phyloP scores from a whole-genome alignment of 1,139 yeast species.

The Candida sp. region DNA sequence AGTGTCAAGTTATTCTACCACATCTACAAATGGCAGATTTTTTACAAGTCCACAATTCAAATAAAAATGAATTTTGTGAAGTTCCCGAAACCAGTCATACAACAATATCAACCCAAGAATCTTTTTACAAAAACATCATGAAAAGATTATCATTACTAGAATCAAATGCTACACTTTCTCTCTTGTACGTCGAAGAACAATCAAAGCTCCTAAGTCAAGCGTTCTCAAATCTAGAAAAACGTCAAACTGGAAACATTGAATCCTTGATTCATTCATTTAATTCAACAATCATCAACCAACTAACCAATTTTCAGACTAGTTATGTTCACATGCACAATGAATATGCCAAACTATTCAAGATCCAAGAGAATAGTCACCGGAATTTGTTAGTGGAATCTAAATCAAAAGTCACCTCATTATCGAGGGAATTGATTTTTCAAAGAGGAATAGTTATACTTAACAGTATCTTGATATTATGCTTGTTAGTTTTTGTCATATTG shows the following conservation, averaged over 20 bases:
- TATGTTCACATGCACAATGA: constrained; percentile 21
- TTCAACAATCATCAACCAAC: constrained; percentile 49
- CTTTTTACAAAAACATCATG: constrained; percentile 83
- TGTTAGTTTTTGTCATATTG: constrained; percentile 56
- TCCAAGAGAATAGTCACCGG: constrained; percentile 22
- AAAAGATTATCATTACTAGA: constrained; percentile 73
- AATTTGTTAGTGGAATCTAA: constrained; percentile 28
- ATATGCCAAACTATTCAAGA: constrained; percentile 18
- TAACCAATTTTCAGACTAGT: constrained; percentile 38
- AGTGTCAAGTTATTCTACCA: constrained; percentile 44
- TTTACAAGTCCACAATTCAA: constrained; percentile 35
- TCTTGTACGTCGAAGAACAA: constrained; percentile 83
- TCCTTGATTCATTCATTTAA: constrained; percentile 56
- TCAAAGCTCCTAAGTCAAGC: constrained; percentile 72
- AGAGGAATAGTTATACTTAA: constrained; percentile 53
- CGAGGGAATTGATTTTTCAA: constrained; percentile 54
- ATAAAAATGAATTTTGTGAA: constrained; percentile 21
- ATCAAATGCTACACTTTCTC: constrained; percentile 75
- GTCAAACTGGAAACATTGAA: constrained; percentile 60
- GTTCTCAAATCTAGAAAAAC: constrained; percentile 61
- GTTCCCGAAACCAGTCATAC: constrained; percentile 18
- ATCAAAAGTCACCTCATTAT: constrained; percentile 27
- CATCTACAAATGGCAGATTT: constrained; percentile 47
- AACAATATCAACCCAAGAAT: constrained; percentile 62
- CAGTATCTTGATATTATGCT: constrained; percentile 46